Evolutionary conservation across 2,329 filamentous ascomycete genomes (phyloP).

Genomic region (Nannizziopsis arthrosporioides): DNA sequence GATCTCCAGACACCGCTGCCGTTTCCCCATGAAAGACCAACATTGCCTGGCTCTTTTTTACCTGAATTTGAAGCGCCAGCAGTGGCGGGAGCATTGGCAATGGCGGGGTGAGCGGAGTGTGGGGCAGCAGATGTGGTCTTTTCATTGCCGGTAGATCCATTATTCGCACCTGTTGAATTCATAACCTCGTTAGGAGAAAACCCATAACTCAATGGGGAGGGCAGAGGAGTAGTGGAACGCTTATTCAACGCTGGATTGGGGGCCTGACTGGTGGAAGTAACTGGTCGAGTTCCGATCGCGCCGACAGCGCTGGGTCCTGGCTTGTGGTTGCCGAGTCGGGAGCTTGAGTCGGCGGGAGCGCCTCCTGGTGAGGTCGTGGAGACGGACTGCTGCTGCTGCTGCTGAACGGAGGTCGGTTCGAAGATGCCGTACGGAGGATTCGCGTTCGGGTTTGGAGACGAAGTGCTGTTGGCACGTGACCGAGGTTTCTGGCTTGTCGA

Average conservation of each 20-base stretch:
- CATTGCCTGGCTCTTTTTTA: conserved; percentile 35
- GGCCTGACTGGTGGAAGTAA: conserved; percentile 42
- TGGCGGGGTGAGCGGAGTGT: conserved; percentile 43
- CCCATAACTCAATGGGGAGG: conserved; percentile 73
- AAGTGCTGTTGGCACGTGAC: conserved; percentile 69
- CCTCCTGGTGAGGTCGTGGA: conserved; percentile 76
- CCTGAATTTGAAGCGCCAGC: conserved; percentile 18
- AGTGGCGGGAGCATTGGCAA: conserved; percentile 31
- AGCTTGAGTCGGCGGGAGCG: conserved; percentile 48
- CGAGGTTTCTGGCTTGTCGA: conserved; percentile 40
- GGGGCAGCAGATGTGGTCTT: conserved; percentile 47
- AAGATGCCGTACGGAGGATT: conserved; percentile 46
- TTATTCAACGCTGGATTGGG: conserved; percentile 56
- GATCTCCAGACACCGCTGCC: conserved; percentile 76
- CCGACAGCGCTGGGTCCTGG: conserved; percentile 56
- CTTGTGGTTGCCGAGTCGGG: conserved; percentile 48
- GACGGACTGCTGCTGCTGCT: conserved; percentile 53
- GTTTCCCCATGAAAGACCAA: conserved; percentile 60
- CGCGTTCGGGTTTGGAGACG: conserved; percentile 51
- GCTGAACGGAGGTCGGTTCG: conserved; percentile 42
- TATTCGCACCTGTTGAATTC: conserved; percentile 20
- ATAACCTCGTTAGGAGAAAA: conserved; percentile 46
- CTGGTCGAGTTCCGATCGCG: conserved; percentile 83
- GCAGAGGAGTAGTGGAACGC: conserved; percentile 66
- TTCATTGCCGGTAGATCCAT: conserved; percentile 38